phyloP scores from a whole-genome alignment of 305 asterid genomes.

The Coffea humblotiana region DNA sequence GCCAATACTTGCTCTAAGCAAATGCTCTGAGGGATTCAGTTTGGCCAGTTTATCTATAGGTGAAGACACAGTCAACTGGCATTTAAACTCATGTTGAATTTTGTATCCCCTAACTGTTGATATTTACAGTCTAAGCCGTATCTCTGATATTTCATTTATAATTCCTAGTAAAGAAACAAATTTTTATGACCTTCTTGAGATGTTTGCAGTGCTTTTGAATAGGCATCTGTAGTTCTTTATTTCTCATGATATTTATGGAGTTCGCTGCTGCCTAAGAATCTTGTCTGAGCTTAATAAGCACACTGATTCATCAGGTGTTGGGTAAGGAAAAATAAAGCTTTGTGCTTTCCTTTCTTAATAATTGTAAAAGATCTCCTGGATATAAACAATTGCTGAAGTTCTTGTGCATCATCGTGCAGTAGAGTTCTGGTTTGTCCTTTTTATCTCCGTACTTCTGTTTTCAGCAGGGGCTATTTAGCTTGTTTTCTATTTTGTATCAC shows the following conservation, averaged over 20 bases:
- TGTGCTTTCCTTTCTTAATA: background rate
- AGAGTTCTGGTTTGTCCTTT: background rate
- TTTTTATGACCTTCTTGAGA: background rate
- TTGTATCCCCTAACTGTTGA: background rate
- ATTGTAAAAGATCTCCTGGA: background rate
- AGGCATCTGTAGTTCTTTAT: background rate
- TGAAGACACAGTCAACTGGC: background rate
- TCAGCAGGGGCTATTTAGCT: background rate
- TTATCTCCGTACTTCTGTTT: background rate
- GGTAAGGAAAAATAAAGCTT: background rate
- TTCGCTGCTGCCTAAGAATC: background rate
- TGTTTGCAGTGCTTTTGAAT: background rate
- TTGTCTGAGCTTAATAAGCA: background rate
- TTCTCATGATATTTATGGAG: background rate
- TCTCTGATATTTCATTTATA: no score
- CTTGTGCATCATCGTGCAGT: background rate
- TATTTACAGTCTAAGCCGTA: background rate
- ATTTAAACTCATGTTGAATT: no score
- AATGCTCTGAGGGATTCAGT: background rate
- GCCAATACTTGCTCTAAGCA: no score
- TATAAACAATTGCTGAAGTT: background rate
- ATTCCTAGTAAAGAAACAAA: background rate
- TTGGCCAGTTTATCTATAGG: background rate
- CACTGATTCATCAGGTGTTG: background rate
- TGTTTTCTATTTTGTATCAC: background rate